Percentiles rank a stretch among this genome's conserved stretches.
phyloP scores from a whole-genome alignment of 495 filamentous ascomycete species.

The Hypoxylon cercidicola region DNA sequence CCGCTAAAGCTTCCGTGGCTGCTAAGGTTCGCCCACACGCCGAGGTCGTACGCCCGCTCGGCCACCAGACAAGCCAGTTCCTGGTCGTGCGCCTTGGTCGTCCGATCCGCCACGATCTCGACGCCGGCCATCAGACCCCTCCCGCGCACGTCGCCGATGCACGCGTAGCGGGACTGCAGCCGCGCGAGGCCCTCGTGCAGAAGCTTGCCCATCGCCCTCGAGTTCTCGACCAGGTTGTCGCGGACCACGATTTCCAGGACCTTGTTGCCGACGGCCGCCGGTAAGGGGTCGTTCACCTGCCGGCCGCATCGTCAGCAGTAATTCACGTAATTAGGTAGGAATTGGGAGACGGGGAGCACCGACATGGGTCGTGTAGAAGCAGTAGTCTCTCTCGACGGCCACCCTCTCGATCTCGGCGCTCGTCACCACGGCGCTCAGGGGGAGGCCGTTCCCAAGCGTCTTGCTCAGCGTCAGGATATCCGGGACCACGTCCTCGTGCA shows the following conservation, averaged over 20 bases:
- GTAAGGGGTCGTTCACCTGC: conserved; percentile 65
- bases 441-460: conserved; percentile 64
- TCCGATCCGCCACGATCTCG: conserved; percentile 60
- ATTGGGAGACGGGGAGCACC: background rate
- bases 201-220: conserved; percentile 52
- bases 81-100: conserved; percentile 53
- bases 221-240: conserved; percentile 56
- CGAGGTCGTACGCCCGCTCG: conserved; percentile 57
- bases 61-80: conserved; percentile 60
- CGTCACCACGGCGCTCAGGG: conserved; percentile 62
- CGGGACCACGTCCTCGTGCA: conserved; percentile 59
- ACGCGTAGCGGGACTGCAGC: conserved; percentile 59
- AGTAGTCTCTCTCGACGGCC: conserved; percentile 49
- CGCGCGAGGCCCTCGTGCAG: conserved; percentile 55
- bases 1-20: conserved; percentile 63
- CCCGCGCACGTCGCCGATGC: conserved; percentile 66
- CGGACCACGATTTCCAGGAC: conserved; percentile 66
- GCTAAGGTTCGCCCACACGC: conserved; percentile 64
- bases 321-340: conserved; percentile 27
- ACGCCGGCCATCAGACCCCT: conserved; percentile 64
- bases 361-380: conserved; percentile 49
- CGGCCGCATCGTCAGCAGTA: background rate
- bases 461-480: conserved; percentile 66
- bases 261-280: conserved; percentile 65
- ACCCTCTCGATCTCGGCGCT: conserved; percentile 57